A percentile compares a stretch with the other conserved stretches of the same genome.
These are phyloP conservation scores for Lycium barbarum DNA, from an alignment of 257 asterid genomes.

Conservation along the genomic window DNA sequence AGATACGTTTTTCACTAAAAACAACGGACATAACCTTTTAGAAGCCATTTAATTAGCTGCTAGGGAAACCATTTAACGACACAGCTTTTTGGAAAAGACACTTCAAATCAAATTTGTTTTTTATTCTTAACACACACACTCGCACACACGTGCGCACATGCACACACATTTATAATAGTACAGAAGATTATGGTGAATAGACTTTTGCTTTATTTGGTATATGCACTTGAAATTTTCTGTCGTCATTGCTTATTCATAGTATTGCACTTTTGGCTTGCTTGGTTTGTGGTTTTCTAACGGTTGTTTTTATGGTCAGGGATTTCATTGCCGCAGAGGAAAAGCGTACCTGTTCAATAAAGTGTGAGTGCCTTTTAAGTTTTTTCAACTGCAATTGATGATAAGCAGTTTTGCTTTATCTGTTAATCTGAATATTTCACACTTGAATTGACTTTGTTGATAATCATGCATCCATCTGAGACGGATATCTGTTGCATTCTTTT, in stretches of 20 bases:
- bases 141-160: too few relatives aligned
- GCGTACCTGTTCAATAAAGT: slow-evolving; percentile 75
- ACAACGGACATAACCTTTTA: too few relatives aligned
- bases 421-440: neutral
- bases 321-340: slow-evolving; percentile 84
- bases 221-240: neutral
- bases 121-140: too few relatives aligned
- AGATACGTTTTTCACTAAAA: too few relatives aligned
- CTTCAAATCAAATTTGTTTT: too few relatives aligned
- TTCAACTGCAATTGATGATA: neutral
- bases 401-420: neutral
- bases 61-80: too few relatives aligned
- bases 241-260: neutral
- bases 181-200: neutral
- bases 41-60: too few relatives aligned
- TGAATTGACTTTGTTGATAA: neutral
- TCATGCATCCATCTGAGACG: neutral
- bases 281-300: slow-evolving; percentile 8
- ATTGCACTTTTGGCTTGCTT: slow-evolving; percentile 9
- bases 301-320: slow-evolving; percentile 54
- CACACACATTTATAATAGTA: too few relatives aligned
- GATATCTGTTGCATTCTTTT: neutral
- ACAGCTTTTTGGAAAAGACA: too few relatives aligned
- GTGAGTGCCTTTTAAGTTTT: slow-evolving; percentile 53
- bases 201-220: neutral